Evolutionary conservation across 1,284 basidiomycete species (phyloP), one percentile per base, ranked within the genome.

Genomic region (Leccinum griseonigrum): DNA sequence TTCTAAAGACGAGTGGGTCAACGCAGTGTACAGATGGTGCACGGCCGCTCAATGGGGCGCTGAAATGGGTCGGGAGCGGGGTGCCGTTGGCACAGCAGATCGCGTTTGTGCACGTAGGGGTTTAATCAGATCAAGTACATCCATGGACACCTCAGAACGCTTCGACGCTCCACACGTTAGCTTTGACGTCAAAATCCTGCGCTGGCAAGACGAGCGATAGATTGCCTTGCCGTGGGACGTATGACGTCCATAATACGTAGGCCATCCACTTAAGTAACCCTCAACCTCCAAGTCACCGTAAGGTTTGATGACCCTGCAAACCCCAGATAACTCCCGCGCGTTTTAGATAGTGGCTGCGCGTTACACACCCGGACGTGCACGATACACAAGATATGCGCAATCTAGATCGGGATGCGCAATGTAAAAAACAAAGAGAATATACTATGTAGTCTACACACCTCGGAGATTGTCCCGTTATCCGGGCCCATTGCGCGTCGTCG

Each of bases 241-340:
- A 64, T 54, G 31, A 31, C 10, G 10, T 18, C 11, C n/a, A 50
- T 3, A 10, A 29, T 18, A 32, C 29, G 63, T 65, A 64, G 10
- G 38, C 22, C 38, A 32, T 57, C 3, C 1, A 57, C 5, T 66
- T 54, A 73, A 64, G 22, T 26, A 26, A 26, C 75, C 74, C 3
- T 73, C 85, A 56, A 94, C 90, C 72, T 94, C 91, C 61, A 94
- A 75, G 71, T 95, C 93, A 55, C 95, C 95, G 70, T 95, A 98
- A 14, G 94, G 93, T 79, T 89, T 89, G 61, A 90, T 26, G 22
- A 26, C 22, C 22, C 22, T 26, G 22, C 22, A 26, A 26, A 26
- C 22, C 22, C 22, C 22, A 26, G 22, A 26, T 26, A 26, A 26
- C 22, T 26, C 22, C 22, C 22, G 22, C 22, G 22, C 22, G 22